Evolutionary conservation across 176 grass and related monocot species (phyloP).

Genomic region (Hsuehochloa calcarea): DNA sequence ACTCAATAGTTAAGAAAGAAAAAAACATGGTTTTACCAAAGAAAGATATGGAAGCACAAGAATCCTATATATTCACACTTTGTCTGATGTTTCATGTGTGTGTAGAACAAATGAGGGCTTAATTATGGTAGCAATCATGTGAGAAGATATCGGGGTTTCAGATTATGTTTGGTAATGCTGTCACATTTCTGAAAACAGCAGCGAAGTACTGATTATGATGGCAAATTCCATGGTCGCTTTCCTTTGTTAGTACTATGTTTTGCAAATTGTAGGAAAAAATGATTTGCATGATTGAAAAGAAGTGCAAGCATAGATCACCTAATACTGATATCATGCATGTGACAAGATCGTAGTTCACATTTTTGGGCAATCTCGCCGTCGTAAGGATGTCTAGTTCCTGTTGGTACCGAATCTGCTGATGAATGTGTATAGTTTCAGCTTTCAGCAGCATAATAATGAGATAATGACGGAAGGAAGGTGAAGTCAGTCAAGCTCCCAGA

Average conservation of each 20-base stretch:
- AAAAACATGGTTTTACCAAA: slow-evolving; percentile 15
- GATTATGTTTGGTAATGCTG: background rate
- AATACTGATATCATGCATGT: slow-evolving; percentile 4
- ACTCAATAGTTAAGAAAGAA: background rate
- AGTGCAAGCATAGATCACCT: background rate
- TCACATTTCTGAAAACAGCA: slow-evolving; percentile 2
- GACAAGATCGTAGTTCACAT: slow-evolving; percentile 23
- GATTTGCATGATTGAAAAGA: background rate
- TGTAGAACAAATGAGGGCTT: background rate
- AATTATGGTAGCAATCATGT: background rate
- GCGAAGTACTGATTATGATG: background rate
- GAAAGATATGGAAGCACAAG: slow-evolving; percentile 22
- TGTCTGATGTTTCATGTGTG: slow-evolving; percentile 16
- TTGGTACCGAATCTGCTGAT: background rate
- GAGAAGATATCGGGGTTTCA: background rate
- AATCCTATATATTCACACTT: background rate
- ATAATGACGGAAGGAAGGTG: too few relatives aligned
- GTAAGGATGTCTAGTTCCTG: background rate
- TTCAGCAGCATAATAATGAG: background rate
- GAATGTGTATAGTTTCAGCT: background rate
- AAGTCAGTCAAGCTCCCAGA: too few relatives aligned
- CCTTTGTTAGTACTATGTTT: background rate
- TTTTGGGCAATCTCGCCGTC: slow-evolving; percentile 2
- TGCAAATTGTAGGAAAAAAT: background rate
- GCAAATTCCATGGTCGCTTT: background rate